A percentile compares a stretch with the other conserved stretches of the same genome.
These are phyloP conservation scores for Colletotrichum orbiculare DNA, from an alignment of 2,329 filamentous ascomycete genomes.

Conservation along the genomic window DNA sequence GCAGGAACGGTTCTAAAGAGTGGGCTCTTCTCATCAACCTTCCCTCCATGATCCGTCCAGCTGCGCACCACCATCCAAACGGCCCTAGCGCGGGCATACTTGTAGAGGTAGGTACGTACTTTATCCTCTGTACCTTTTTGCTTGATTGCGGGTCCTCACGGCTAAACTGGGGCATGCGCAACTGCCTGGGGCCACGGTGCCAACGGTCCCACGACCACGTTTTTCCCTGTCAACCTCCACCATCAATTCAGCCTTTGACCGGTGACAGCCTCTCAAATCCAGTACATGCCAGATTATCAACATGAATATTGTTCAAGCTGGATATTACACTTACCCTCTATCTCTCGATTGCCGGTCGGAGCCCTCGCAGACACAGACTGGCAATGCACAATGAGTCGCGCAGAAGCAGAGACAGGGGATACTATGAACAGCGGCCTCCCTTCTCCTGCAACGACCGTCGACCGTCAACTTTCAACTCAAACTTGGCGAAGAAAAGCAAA, in stretches of 20 bases:
- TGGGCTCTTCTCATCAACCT: background rate
- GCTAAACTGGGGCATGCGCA: conserved; percentile 22
- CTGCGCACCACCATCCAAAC: conserved; percentile 3
- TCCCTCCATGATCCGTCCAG: no score
- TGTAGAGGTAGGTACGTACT: background rate
- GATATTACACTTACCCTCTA: background rate
- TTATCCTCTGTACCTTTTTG: background rate
- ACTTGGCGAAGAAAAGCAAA: conserved; percentile 13
- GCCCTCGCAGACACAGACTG: conserved; percentile 24
- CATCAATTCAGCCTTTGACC: background rate
- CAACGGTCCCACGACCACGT: conserved; percentile 26
- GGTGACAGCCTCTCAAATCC: conserved; percentile 5
- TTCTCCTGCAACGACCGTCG: conserved; percentile 15
- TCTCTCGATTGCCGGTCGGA: conserved; percentile 20
- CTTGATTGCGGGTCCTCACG: conserved; percentile 18
- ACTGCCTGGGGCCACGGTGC: conserved; percentile 1
- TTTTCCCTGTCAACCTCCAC: conserved; percentile 1
- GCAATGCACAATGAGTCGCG: background rate
- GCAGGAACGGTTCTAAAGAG: conserved; percentile 4
- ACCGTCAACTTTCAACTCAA: background rate
- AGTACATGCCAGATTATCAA: background rate
- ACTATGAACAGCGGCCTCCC: background rate
- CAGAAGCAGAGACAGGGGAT: no score
- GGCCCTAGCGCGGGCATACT: conserved; percentile 16
- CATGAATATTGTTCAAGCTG: no score